Evolutionary conservation across 2,329 filamentous ascomycete species (phyloP).

Genomic region (Ophiobolus disseminans): DNA sequence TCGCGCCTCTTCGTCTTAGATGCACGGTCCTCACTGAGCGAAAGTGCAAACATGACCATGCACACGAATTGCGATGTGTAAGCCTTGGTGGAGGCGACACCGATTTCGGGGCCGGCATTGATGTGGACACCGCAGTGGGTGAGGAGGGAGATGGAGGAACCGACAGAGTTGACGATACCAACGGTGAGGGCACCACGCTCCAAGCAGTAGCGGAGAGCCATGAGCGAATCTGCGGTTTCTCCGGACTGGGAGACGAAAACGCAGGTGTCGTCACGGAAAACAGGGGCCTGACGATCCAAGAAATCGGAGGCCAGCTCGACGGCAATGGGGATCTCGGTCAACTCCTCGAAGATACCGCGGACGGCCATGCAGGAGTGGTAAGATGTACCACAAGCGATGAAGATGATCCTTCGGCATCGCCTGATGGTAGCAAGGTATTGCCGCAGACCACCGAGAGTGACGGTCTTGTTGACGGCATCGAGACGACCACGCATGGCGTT

Average conservation of each 20-base stretch:
- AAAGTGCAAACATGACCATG: constrained; percentile 99
- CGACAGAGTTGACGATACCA: constrained; percentile 97
- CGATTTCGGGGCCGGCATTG: constrained; percentile 97
- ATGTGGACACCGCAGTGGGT: constrained; percentile 99
- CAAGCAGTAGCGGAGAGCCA: constrained; percentile 97
- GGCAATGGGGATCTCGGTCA: constrained; percentile 96
- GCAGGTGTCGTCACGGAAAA: constrained; percentile 99
- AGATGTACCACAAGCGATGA: constrained; percentile 97
- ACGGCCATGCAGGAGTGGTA: constrained; percentile 99
- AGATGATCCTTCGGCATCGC: constrained; percentile 95
- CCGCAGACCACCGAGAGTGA: constrained; percentile 92
- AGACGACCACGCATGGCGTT: constrained; percentile 99
- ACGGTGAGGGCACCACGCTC: constrained; percentile 97
- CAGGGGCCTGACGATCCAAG: constrained; percentile 92
- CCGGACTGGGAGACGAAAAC: constrained; percentile 99
- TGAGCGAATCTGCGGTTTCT: constrained; percentile 95
- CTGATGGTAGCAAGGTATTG: constrained; percentile 97
- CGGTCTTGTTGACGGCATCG: constrained; percentile 89
- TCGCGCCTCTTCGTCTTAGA: constrained; percentile 91
- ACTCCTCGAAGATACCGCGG: constrained; percentile 94
- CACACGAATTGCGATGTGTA: constrained; percentile 99
- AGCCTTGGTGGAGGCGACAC: constrained; percentile 98
- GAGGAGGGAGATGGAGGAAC: constrained; percentile 96
- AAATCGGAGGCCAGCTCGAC: constrained; percentile 98
- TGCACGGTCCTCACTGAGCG: constrained; percentile 92